Base-by-base conservation (phyloP, 164 flowering plant genomes). In the Nymphaea colorata region DNA sequence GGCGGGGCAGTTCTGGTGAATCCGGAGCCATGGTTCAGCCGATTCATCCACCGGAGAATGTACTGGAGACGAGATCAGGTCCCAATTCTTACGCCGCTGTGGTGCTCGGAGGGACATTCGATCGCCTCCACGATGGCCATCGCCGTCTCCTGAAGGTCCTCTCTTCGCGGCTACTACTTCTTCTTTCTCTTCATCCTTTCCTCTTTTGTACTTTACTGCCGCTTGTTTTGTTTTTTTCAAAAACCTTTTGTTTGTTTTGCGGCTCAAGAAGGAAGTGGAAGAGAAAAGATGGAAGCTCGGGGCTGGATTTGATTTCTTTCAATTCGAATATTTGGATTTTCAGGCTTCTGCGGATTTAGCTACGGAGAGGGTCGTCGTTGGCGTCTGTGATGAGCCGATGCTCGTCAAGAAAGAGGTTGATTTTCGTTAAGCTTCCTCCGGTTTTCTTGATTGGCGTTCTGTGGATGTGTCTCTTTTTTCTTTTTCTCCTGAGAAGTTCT, bases 371-470 rank as follows among this genome's bases (percentile, higher is more conserved):
- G 70, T 94, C 66, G 96, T 91, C 62, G 71, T 94, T 65, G 98
- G 98, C 59, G 85, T 94, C 18, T 87, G 91, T 59, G 91, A 82
- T 59, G 98, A 97, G 4, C 96, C 97, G n/a, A 89, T 91, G 96
- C 69, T 93, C 67, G 72, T 67, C 17, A 91, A 86, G 47, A 93
- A 93, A 72, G 77, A 93, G 87, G 97, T 91, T 1, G 5, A 10
- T 17, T 36, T 67, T 47, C 3, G 36, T 25, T 25, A 25, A 25
- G 36, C 0, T 25, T 25, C 36, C 36, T 25, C 36, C 36, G 36
- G 36, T 25, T 25, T 25, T 25, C 36, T 25, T 25, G 36, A 25
- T 25, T 25, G 36, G 36, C 1, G 36, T 25, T 25, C 0, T 25
- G 36, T 25, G 36, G 36, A 25, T 25, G 36, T 1, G 36, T 3